Base-by-base conservation (phyloP, 2,329 filamentous ascomycete species). In the Diplodia scrobiculata region DNA sequence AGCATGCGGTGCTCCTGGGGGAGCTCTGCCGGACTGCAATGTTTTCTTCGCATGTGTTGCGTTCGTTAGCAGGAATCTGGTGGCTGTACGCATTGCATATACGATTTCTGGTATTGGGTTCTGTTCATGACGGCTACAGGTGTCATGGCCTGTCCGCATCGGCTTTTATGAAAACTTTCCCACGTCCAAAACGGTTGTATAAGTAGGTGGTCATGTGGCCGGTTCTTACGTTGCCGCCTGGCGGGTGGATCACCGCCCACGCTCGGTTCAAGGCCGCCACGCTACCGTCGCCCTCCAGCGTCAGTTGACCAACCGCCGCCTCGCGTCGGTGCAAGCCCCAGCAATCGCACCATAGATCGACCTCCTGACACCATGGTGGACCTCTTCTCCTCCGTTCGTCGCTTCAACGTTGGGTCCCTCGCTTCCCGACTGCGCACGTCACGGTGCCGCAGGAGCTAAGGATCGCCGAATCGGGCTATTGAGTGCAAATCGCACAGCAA, bases 261-360 rank as follows among this genome's bases (percentile, higher is more conserved):
- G 13, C 52, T 29, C 52, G 29, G 25, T n/a, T 54, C 17, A 17
- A 14, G 52, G 52, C 9, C 10, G 9, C 9, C 5, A 10, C 52
- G 52, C 52, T 34, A 54, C 52, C 9, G 52, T 36, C 5, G 14
- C 29, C 52, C 52, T n/a, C 13, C 29, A 19, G 5, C 38, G 55
- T 60, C 55, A 60, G 21, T 47, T 60, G 54, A 58, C 54, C 54
- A 58, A 32, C 41, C n/a, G 17, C 3, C 51, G 54, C 38, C 38
- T 36, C 54, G 54, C 55, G 55, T 48, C 38, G 14, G 45, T 21
- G 17, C 32, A 34, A 6, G 34, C 34, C 13, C 53, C 54, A 19
- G 5, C 25, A 10, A 48, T 60, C 45, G 29, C 58, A 62, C 19
- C 41, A 62, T 50, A 48, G 7, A 19, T 25, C n/a, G n/a, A 27